Percentiles rank a stretch among this genome's conserved stretches.
Conservation (phyloP, 1,284 basidiomycete genomes). For the Papiliotrema fonsecae region DNA sequence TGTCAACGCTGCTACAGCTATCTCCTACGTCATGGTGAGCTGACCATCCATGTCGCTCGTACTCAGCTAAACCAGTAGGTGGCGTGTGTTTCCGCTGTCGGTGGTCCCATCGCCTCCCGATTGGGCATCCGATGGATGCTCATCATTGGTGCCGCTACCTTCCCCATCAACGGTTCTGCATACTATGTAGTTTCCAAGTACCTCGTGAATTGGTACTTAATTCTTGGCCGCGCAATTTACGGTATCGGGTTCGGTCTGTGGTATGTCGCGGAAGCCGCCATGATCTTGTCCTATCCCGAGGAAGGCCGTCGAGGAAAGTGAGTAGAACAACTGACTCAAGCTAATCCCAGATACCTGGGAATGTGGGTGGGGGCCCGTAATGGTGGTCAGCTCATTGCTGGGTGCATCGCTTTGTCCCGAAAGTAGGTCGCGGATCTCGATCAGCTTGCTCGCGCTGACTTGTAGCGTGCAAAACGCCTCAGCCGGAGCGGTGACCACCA, state of each 20-base stretch:
- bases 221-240: constrained; percentile 11
- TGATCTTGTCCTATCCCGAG: constrained; percentile 20
- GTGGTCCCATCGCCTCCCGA: constrained; percentile 11
- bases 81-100: constrained; percentile 9
- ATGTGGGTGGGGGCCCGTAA: constrained; percentile 11
- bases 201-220: constrained; percentile 12
- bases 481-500: constrained; percentile 5
- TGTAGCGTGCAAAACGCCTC: constrained; percentile 12
- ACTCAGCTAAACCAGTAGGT: constrained; percentile 7
- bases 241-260: constrained; percentile 7
- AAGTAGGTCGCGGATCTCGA: constrained; percentile 2
- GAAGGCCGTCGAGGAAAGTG: constrained; percentile 10
- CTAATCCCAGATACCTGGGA: constrained; percentile 15
- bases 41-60: not conserved
- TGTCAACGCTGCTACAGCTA: constrained; percentile 7
- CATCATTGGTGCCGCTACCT: constrained; percentile 17
- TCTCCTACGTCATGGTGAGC: not conserved
- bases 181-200: constrained; percentile 15
- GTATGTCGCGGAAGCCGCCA: constrained; percentile 21
- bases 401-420: constrained; percentile 12
- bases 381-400: constrained; percentile 15
- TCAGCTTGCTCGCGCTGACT: not conserved
- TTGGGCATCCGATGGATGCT: constrained; percentile 13
- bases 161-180: constrained; percentile 17
- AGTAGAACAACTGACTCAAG: not conserved